Conservation (phyloP, 2,329 filamentous ascomycete species). For the Aspergillus quadricinctus region DNA sequence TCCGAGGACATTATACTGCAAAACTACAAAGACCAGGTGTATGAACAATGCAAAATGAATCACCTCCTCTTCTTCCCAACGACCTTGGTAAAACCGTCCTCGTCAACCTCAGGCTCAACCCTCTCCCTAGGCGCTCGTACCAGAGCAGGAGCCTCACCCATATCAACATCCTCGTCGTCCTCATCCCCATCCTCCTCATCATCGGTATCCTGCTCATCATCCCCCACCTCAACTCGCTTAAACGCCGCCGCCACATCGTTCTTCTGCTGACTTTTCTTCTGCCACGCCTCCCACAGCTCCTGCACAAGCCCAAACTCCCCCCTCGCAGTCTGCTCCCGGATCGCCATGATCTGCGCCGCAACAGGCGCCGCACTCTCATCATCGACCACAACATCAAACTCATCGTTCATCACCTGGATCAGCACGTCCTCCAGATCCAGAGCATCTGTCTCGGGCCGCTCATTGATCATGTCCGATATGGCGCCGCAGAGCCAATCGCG, state of each 20-base stretch:
- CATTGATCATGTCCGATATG: conserved; percentile 70
- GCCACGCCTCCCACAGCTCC: conserved; percentile 50
- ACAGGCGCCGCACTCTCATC: conserved; percentile 78
- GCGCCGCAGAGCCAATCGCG: conserved; percentile 94
- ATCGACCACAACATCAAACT: conserved; percentile 90
- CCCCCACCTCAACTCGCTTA: conserved; percentile 33
- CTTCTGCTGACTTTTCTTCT: conserved; percentile 35
- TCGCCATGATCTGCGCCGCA: conserved; percentile 65
- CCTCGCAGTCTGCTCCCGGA: conserved; percentile 60
- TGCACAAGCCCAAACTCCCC: conserved; percentile 65
- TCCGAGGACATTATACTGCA: conserved; percentile 6
- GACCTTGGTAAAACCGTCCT: conserved; percentile 77
- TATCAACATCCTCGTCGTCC: conserved; percentile 56
- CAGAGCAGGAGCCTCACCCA: conserved; percentile 65
- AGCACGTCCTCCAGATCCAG: conserved; percentile 81
- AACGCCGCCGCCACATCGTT: conserved; percentile 29
- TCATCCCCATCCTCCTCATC: conserved; percentile 58
- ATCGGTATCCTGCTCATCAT: conserved; percentile 52
- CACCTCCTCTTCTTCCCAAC: conserved; percentile 61
- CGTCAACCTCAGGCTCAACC: conserved; percentile 66
- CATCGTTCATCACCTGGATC: conserved; percentile 87
- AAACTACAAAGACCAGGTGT: conserved; percentile 2
- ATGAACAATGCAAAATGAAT: conserved; percentile 4
- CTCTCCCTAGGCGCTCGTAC: conserved; percentile 59
- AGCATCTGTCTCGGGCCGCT: conserved; percentile 60